phyloP scores from a whole-genome alignment of 2,329 filamentous ascomycete species.

The Calonectria pseudoreteaudii region DNA sequence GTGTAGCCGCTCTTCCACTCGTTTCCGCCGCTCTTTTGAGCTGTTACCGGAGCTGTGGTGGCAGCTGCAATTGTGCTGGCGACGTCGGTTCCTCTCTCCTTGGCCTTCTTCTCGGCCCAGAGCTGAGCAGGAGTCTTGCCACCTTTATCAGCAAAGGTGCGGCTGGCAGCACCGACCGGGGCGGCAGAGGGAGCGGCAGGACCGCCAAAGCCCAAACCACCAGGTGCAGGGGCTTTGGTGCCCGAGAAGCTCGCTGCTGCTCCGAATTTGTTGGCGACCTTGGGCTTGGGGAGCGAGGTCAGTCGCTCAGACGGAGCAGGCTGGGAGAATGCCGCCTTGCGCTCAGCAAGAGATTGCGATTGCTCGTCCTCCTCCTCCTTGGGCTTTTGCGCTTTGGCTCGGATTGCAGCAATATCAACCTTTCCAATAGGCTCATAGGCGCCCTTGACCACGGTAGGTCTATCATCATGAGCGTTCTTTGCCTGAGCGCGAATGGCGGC shows the following conservation, averaged over 20 bases:
- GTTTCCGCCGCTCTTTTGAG: conserved; percentile 76
- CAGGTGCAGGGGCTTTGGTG: conserved; percentile 88
- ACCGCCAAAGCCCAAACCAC: conserved; percentile 72
- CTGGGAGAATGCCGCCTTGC: conserved; percentile 78
- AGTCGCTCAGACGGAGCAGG: conserved; percentile 77
- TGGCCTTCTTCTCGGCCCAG: conserved; percentile 97
- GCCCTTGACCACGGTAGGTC: conserved; percentile 88
- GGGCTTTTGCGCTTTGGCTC: conserved; percentile 81
- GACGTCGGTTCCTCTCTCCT: conserved; percentile 69
- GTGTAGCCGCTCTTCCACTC: conserved; percentile 92
- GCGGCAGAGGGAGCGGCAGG: conserved; percentile 64
- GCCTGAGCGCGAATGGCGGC: conserved; percentile 84
- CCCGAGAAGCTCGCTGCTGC: conserved; percentile 79
- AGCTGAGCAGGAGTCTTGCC: conserved; percentile 97
- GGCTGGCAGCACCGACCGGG: conserved; percentile 83
- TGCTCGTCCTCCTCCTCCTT: conserved; percentile 53
- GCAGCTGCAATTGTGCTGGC: conserved; percentile 57
- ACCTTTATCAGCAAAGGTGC: conserved; percentile 93
- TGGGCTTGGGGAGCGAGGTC: conserved; percentile 91
- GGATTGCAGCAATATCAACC: conserved; percentile 95
- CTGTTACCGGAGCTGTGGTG: conserved; percentile 65
- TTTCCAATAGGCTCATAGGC: conserved; percentile 96
- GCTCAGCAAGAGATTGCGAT: conserved; percentile 77
- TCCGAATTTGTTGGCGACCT: conserved; percentile 90
- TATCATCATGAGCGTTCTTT: conserved; percentile 77